phyloP scores from a whole-genome alignment of 805 yeast genomes.

The Nakazawaea wyomingensis region DNA sequence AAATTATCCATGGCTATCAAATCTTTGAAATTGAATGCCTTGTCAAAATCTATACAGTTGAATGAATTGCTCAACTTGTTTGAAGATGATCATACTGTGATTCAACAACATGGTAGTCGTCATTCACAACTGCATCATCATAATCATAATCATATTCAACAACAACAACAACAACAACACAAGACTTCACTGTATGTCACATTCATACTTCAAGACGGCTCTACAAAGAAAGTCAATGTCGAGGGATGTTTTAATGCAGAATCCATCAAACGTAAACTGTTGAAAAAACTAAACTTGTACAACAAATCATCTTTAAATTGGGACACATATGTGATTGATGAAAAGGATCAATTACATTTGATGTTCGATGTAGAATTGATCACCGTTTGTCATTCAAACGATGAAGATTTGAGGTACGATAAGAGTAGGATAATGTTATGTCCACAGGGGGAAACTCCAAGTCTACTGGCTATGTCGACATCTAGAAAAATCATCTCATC shows the following conservation, averaged over 20 bases:
- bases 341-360: conserved; percentile 34
- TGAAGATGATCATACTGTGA: no score
- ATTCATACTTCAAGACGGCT: conserved; percentile 72
- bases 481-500: conserved; percentile 41
- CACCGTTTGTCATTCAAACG: conserved; percentile 74
- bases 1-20: conserved; percentile 57
- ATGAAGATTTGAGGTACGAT: conserved; percentile 42
- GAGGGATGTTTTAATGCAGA: conserved; percentile 78
- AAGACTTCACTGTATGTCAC: conserved; percentile 33
- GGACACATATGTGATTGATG: conserved; percentile 56
- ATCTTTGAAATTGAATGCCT: conserved; percentile 33
- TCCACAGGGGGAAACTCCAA: conserved; percentile 57
- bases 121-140: no score
- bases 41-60: conserved; percentile 2
- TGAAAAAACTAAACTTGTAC: conserved; percentile 44
- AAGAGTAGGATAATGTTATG: conserved; percentile 69
- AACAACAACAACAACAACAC: conserved; percentile 18
- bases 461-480: conserved; percentile 50
- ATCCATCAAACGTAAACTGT: conserved; percentile 64
- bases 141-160: conserved; percentile 6
- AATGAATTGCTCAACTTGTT: background rate
- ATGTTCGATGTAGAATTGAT: conserved; percentile 77
- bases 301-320: conserved; percentile 40
- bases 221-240: conserved; percentile 61
- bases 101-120: no score